A percentile compares a stretch with the other conserved stretches of the same genome.
phyloP scores from a whole-genome alignment of 2,329 filamentous ascomycete genomes.

The Zymoseptoria tritici region DNA sequence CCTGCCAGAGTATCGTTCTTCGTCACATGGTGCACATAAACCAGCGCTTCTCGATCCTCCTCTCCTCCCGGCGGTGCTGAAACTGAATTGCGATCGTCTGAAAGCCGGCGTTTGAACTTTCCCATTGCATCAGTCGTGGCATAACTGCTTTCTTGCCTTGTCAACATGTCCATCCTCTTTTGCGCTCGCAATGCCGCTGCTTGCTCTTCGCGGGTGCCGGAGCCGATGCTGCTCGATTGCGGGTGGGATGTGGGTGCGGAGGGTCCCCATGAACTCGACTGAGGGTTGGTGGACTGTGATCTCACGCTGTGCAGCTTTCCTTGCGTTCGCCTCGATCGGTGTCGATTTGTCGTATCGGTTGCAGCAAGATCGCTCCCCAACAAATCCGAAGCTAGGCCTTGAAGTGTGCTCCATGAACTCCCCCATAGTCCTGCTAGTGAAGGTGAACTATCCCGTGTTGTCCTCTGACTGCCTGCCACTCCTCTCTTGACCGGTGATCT shows the following conservation, averaged over 20 bases:
- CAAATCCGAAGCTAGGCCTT: conserved; percentile 43
- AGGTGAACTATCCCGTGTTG: conserved; percentile 13
- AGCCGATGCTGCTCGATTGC: conserved; percentile 33
- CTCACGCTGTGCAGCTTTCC: conserved; percentile 9
- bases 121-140: conserved; percentile 36
- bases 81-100: conserved; percentile 50
- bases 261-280: conserved; percentile 44
- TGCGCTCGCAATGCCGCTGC: conserved; percentile 41
- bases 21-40: conserved; percentile 82
- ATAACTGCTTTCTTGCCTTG: conserved; percentile 31
- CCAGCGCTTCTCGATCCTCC: conserved; percentile 66
- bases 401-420: conserved; percentile 42
- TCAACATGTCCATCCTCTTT: conserved; percentile 43
- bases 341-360: conserved; percentile 8
- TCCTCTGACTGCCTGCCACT: conserved; percentile 12
- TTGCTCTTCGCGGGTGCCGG: conserved; percentile 40
- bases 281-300: conserved; percentile 29
- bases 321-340: conserved; percentile 29
- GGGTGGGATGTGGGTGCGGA: conserved; percentile 28
- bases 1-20: conserved; percentile 82
- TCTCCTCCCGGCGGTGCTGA: conserved; percentile 48
- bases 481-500: conserved; percentile 5
- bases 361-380: conserved; percentile 34
- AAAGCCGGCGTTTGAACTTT: conserved; percentile 58
- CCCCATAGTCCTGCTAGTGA: conserved; percentile 41